Base-by-base conservation (phyloP, 2,329 filamentous ascomycete species). In the Simplicillium aogashimaense region DNA sequence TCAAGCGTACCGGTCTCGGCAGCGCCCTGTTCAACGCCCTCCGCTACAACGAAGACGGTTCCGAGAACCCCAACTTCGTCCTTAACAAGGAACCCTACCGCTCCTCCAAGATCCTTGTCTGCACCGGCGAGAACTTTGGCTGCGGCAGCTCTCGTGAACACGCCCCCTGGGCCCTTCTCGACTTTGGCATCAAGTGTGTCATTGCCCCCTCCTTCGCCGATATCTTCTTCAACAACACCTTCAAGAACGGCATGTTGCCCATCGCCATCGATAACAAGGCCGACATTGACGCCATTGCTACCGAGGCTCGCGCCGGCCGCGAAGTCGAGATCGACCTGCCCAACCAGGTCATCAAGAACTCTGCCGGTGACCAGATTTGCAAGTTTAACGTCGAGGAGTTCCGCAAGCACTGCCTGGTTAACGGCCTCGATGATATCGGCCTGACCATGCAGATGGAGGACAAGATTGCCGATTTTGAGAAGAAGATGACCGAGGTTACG, bases 141-240 rank as follows among this genome's bases (percentile, higher is more conserved):
- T 98, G 92, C 54, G 92, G 92, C 50, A 85, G 78, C 53, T 90
- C 83, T 25, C 81, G 92, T 58, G 92, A 97, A 65, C 92, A 97
- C 67, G 92, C 92, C 3, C 92, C 92, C 1, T 97, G 92, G 92
- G 90, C 92, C 6, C 76, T 97, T 17, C 80, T 94, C 42, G 92
- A 97, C 65, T 97, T 97, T 53, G 92, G 92, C 50, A 95, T 98
- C 67, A 86, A 83, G 58, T 90, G 83, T 60, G 74, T 97, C 54
- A 94, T 97, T 51, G 92, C 90, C 1, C 86, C 87, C 2, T 89
- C 84, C 1, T 78, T 75, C 46, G 68, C 63, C 44, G 63, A 66
- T 43, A 98, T 98, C 63, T 95, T 95, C 78, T 94, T 90, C 78
- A 95, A 95, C 78, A 98, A 98, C 72, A 92, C 85, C n/a, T 97